Evolutionary conservation across 129 eudicot species (phyloP), one percentile per base, ranked within the genome.

Genomic region (Ambrosia trifida): DNA sequence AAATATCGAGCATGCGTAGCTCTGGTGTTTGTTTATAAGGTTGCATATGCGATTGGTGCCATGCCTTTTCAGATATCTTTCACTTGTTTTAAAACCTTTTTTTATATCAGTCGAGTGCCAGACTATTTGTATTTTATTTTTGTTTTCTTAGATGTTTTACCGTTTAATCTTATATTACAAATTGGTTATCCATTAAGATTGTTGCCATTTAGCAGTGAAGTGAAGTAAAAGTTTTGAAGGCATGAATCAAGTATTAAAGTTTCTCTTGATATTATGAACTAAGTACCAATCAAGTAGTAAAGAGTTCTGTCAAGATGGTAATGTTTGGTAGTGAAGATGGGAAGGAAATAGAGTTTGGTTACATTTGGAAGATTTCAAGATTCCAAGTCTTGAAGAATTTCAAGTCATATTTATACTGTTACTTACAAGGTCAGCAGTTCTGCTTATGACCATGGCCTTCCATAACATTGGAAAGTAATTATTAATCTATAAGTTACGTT

Each of bases 361-460:
- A 82, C 95, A 84, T 75, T 83, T 72, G 75, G 96, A 91, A 88
- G 97, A 72, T 72, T 72, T 72, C 76, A 72, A 72, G 76, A 83
- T 83, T 75, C 77, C 91, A 85, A 85, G 95, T 87, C 92, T 91
- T 85, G 95, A 88, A 91, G 97, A 85, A 59, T 85, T 79, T 83
- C 95, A 91, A 85, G 90, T 82, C 86, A 79, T 80, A 83, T 88
- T 82, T 57, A 64, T 72, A 81, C 80, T 83, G 76, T 76, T 66
- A 68, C 66, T 69, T 72, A 74, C 85, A 87, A 85, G 89, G 89
- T 85, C 86, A 85, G 89, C 86, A 78, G 86, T 81, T 75, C 82
- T 73, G 83, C 83, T 81, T 84, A 85, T 72, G 78, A 19, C 64
- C 57, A 83, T 44, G 88, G 69, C 75, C 68, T 75, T 73, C 75